Conservation (phyloP, 805 yeast species). For the Cephaloascus fragrans region DNA sequence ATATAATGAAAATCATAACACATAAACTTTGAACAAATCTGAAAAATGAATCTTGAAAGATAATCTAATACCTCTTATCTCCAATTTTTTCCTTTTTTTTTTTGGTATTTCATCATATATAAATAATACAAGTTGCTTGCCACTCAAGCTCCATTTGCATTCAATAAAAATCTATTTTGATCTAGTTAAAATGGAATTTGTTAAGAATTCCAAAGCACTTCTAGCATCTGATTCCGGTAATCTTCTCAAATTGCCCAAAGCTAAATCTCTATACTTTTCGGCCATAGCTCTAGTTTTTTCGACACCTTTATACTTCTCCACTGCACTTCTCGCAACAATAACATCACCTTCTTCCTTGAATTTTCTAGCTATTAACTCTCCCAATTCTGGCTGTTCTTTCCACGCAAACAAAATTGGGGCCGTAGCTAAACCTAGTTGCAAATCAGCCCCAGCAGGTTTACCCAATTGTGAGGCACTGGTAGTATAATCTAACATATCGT, state of each 20-base stretch:
- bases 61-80: too few species aligned
- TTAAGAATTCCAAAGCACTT: conserved; percentile 75
- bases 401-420: conserved; percentile 95
- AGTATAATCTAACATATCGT: conserved; percentile 92
- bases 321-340: conserved; percentile 69
- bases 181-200: conserved; percentile 78
- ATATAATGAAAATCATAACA: too few species aligned
- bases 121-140: too few species aligned
- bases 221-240: conserved; percentile 88
- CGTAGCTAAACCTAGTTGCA: conserved; percentile 89
- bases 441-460: conserved; percentile 93
- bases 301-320: conserved; percentile 62
- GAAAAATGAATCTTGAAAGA: too few species aligned
- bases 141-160: too few species aligned
- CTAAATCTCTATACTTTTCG: conserved; percentile 63
- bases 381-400: conserved; percentile 79
- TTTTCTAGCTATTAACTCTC: conserved; percentile 74
- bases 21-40: too few species aligned
- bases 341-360: conserved; percentile 78
- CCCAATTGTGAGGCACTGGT: conserved; percentile 80
- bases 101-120: too few species aligned
- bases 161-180: conserved; percentile 44
- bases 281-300: conserved; percentile 71
- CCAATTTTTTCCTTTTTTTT: too few species aligned
- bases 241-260: conserved; percentile 57